phyloP scores from a whole-genome alignment of 495 filamentous ascomycete genomes.

The Poronia punctata region DNA sequence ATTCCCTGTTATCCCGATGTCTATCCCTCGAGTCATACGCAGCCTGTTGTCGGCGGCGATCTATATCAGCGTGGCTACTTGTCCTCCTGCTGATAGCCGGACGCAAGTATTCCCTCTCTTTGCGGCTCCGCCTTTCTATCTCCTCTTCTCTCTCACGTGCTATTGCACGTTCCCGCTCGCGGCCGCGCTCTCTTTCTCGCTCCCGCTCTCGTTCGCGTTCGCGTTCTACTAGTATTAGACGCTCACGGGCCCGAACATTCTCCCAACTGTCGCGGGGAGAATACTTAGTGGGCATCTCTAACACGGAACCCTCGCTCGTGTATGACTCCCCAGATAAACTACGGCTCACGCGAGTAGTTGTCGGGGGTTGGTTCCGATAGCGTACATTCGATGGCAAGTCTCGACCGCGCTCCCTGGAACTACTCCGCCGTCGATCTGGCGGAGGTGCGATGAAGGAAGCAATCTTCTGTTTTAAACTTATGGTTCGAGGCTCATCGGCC shows the following conservation, averaged over 20 bases:
- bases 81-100: conserved; percentile 28
- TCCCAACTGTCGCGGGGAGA: conserved; percentile 16
- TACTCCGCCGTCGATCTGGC: conserved; percentile 20
- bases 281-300: conserved; percentile 13
- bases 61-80: conserved; percentile 38
- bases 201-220: conserved; percentile 17
- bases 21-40: conserved; percentile 24
- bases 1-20: conserved; percentile 19
- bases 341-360: conserved; percentile 17
- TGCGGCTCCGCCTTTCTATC: conserved; percentile 18
- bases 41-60: conserved; percentile 23
- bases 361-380: conserved; percentile 14
- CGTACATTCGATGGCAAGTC: conserved; percentile 8
- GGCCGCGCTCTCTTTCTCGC: conserved; percentile 15
- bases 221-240: conserved; percentile 19
- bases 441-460: conserved; percentile 19
- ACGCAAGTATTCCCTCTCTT: conserved; percentile 24
- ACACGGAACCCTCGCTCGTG: conserved; percentile 22
- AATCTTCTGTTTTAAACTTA: conserved; percentile 22
- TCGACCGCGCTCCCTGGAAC: conserved; percentile 17
- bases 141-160: conserved; percentile 21
- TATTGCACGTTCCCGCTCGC: conserved; percentile 15
- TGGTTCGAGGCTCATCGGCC: conserved; percentile 18
- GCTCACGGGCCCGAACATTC: conserved; percentile 20
- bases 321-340: conserved; percentile 23